Evolutionary conservation across 176 grass and related monocot species (phyloP).

Genomic region (Alopecurus myosuroides): DNA sequence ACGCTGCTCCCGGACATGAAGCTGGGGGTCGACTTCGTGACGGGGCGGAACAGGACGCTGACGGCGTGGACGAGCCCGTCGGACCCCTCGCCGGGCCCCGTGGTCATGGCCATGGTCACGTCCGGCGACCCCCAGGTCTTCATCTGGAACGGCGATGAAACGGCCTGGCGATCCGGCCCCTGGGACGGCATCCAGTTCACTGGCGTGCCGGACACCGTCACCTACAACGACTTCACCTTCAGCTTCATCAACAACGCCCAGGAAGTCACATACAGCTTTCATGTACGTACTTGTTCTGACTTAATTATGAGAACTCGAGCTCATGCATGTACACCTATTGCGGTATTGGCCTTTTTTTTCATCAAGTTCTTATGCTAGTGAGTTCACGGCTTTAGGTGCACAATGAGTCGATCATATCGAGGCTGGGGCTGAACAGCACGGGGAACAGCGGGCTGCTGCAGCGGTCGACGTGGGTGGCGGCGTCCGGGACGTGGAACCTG

Average conservation of each 20-base stretch:
- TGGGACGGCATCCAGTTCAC: conserved; percentile 61
- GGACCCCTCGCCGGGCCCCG: conserved; percentile 36
- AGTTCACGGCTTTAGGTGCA: conserved; percentile 8
- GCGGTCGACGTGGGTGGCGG: conserved; percentile 48
- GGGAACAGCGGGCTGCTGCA: conserved; percentile 36
- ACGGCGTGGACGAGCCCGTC: conserved; percentile 61
- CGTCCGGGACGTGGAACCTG: conserved; percentile 24
- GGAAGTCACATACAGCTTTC: conserved; percentile 50
- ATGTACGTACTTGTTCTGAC: conserved; percentile 4
- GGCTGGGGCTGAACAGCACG: conserved; percentile 31
- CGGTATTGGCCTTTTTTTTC: no score
- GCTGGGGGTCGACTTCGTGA: conserved; percentile 42
- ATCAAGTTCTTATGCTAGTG: background rate
- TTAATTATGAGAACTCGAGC: background rate
- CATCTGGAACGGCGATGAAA: conserved; percentile 26
- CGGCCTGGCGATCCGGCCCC: conserved; percentile 50
- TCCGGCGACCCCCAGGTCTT: conserved; percentile 52
- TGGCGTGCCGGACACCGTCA: conserved; percentile 47
- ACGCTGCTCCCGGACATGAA: conserved; percentile 74
- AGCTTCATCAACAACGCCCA: conserved; percentile 43
- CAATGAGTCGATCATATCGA: conserved; percentile 37
- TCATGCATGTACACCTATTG: background rate
- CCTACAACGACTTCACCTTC: conserved; percentile 36
- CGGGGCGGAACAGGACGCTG: conserved; percentile 28
- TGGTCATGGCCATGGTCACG: conserved; percentile 43